Conservation (phyloP, 768 basidiomycete species). For the Serendipita sp. region DNA sequence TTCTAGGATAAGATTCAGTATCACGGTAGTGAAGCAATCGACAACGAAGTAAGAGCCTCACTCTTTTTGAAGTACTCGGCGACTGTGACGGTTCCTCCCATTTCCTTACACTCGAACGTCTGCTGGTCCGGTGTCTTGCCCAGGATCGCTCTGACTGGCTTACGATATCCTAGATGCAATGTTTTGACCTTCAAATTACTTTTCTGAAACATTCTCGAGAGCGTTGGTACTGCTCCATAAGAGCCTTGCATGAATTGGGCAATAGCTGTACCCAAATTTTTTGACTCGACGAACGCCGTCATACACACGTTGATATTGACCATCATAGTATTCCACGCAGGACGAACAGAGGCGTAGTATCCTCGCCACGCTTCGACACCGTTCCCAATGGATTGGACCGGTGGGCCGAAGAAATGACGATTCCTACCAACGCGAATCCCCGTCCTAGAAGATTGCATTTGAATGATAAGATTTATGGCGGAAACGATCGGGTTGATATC, state of each 20-base stretch:
- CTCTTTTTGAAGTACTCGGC: conserved; percentile 48
- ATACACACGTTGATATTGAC: conserved; percentile 40
- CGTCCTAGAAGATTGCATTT: conserved; percentile 31
- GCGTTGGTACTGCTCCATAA: conserved; percentile 36
- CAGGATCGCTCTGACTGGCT: conserved; percentile 45
- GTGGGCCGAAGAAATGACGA: conserved; percentile 43
- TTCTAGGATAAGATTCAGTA: conserved; percentile 24
- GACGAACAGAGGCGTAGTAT: conserved; percentile 28
- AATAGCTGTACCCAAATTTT: conserved; percentile 46
- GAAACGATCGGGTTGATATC: conserved; percentile 45
- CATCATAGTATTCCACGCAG: conserved; percentile 31
- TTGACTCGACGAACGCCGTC: conserved; percentile 29
- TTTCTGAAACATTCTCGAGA: conserved; percentile 17
- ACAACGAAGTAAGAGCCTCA: conserved; percentile 20
- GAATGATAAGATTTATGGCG: conserved; percentile 48
- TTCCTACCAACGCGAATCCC: conserved; percentile 48
- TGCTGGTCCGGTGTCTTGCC: conserved; percentile 30
- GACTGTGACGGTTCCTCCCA: conserved; percentile 38
- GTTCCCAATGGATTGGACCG: conserved; percentile 24
- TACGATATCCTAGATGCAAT: conserved; percentile 39
- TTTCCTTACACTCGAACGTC: conserved; percentile 41
- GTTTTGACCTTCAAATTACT: conserved; percentile 48
- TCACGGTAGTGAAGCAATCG: background rate
- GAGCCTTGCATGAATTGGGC: conserved; percentile 33
- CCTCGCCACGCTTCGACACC: conserved; percentile 48